phyloP scores from a whole-genome alignment of 345 rosid genomes.

The Nasturtium officinale region DNA sequence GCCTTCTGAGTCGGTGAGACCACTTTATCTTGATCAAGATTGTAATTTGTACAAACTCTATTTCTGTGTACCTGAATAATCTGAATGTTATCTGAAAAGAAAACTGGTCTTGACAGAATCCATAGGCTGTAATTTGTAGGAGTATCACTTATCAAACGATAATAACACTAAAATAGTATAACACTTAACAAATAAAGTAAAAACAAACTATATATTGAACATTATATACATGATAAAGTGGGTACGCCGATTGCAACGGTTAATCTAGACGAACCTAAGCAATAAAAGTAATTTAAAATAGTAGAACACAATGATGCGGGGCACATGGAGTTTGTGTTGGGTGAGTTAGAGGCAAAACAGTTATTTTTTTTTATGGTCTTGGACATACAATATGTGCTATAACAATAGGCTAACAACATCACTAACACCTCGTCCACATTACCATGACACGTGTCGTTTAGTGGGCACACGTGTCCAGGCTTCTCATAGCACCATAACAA shows the following conservation, averaged over 20 bases:
- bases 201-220: background rate
- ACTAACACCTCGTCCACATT: constrained; percentile 26
- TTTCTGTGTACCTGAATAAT: background rate
- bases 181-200: background rate
- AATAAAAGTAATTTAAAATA: background rate
- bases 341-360: constrained; percentile 45
- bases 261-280: constrained; percentile 15
- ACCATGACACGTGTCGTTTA: constrained; percentile 24
- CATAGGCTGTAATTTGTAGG: background rate
- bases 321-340: constrained; percentile 44
- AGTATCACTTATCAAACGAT: background rate
- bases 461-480: constrained; percentile 27
- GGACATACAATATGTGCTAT: constrained; percentile 18
- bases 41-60: background rate
- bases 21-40: background rate
- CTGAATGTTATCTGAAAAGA: background rate
- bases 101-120: background rate
- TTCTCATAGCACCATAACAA: constrained; percentile 19
- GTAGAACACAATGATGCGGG: constrained; percentile 32
- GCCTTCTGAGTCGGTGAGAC: background rate
- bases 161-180: background rate
- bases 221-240: constrained; percentile 10
- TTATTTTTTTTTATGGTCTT: constrained; percentile 37
- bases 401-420: constrained; percentile 30
- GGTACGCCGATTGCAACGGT: constrained; percentile 10